Conservation (phyloP, 2,329 filamentous ascomycete species). For the Beauveria medogensis region DNA sequence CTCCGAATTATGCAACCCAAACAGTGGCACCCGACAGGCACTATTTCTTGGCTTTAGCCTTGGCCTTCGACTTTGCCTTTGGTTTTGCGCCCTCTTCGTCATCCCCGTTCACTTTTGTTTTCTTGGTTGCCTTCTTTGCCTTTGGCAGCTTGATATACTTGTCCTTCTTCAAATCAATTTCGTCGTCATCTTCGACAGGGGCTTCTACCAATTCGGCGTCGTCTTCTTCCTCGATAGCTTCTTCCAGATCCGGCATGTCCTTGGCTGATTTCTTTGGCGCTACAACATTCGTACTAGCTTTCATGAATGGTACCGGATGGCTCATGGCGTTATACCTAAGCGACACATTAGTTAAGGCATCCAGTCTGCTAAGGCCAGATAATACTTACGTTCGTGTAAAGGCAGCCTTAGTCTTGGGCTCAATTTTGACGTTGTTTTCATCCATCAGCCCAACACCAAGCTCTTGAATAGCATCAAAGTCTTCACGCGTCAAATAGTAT, state of each 20-base stretch:
- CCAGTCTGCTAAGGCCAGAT: not conserved
- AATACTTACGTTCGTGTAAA: conserved; percentile 80
- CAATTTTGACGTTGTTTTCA: conserved; percentile 67
- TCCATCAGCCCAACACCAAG: conserved; percentile 81
- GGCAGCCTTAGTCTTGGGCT: conserved; percentile 75
- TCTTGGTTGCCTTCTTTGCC: conserved; percentile 47
- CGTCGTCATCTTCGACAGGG: conserved; percentile 62
- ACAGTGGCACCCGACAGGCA: not conserved
- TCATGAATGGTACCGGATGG: conserved; percentile 94
- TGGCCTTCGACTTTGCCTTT: conserved; percentile 45
- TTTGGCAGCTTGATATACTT: conserved; percentile 95
- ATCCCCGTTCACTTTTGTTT: conserved; percentile 31
- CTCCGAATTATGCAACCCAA: not conserved
- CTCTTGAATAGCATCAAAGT: conserved; percentile 89
- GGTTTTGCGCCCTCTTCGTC: conserved; percentile 46
- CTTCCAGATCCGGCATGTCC: conserved; percentile 87
- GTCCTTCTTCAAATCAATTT: conserved; percentile 82
- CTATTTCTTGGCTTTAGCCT: conserved; percentile 22
- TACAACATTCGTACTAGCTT: conserved; percentile 62
- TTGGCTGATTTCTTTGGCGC: conserved; percentile 63
- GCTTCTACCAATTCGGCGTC: conserved; percentile 54
- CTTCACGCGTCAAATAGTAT: conserved; percentile 90
- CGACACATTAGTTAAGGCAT: conserved; percentile 11
- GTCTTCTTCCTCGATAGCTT: conserved; percentile 89
- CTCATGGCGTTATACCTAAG: conserved; percentile 75